Evolutionary conservation across 352 stramenopile genomes (phyloP), one percentile per base, ranked within the genome.

Genomic region (Pythium aristosporum): DNA sequence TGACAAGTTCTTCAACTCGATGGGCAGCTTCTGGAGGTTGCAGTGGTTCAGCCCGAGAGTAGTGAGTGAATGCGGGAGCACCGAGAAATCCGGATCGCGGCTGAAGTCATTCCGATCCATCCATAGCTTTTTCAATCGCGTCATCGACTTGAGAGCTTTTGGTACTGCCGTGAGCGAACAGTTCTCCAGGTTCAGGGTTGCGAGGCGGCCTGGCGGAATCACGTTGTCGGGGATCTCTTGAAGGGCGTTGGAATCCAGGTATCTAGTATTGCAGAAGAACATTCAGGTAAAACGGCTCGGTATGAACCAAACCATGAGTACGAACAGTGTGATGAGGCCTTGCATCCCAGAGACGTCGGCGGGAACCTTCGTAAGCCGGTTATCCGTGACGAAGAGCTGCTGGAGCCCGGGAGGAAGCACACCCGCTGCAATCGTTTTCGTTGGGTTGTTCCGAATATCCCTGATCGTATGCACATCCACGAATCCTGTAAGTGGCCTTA

Each of bases 41-140:
- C 30, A 52, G 49, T 54, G 11, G 12, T 48, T 18, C 25, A 30
- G 25, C 25, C 25, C 25, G 25, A 30, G 25, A 30, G 1, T 2
- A 66, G 12, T 23, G 20, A 39, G 5, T 41, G 41, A 11, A 3
- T 54, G 18, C 20, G 52, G 61, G 10, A 68, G 43, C 12, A 42
- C 12, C 10, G 43, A 28, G 32, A 68, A 68, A 12, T 52, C 34
- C 16, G 52, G 42, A 2, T 57, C 21, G 3, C 25, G 28, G 23
- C 52, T 63, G 25, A 68, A 34, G 21, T 68, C 61, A 18, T 68
- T 68, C 3, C 20, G 15, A 8, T 5, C 23, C 21, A 65, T 28
- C 3, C n/a, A 23, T 21, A 65, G 3, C 6, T 32, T 18, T 12
- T 37, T 53, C 9, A 65, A 30, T 6, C 16, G 16, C 3, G 13